Evolutionary conservation across 345 rosid species (phyloP), one percentile per base, ranked within the genome.

Genomic region (Gynandropsis gynandra): DNA sequence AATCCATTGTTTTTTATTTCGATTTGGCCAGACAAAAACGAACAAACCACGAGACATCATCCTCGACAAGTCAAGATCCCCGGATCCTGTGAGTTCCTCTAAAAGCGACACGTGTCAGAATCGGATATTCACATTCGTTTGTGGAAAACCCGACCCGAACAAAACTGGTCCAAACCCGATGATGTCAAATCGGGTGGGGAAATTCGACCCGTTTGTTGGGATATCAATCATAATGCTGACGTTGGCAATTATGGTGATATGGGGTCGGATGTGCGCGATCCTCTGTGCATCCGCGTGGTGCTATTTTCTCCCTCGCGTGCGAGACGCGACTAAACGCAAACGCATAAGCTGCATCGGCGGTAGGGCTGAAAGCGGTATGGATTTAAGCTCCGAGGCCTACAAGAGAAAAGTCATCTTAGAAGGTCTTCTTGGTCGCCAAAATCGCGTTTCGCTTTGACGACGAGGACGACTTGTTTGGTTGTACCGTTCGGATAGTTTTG

Each of bases 351-450:
- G n/a, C 9, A 4, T 10, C 21, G 16, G 54, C 16, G 16, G 37
- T 37, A 49, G 48, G 39, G 42, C 19, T 12, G 42, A 35, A 16
- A 20, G 12, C 10, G 43, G 38, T 14, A 19, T 47, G 38, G 67
- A 77, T 57, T 60, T 80, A 38, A 54, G 54, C 36, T 77, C 81
- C 12, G 68, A 61, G 31, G 82, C 79, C 46, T 56, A 81, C 13
- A 86, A 81, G 72, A 86, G 71, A 67, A 85, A 56, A 46, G 80
- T 89, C 61, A 78, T 89, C 47, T 46, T 86, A 68, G 84, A 81
- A 9, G 95, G 97, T 1, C 60, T 88, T 53, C 80, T 88, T 10
- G 65, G 20, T n/a, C 70, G 70, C 6, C 63, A 51, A 52, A 17
- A 13, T n/a, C 59, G 54, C 39, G 55, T 46, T 52, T 39, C 14